Evolutionary conservation across 2,329 filamentous ascomycete genomes (phyloP), one percentile per base, ranked within the genome.

Genomic region (Bipolaris victoriae): DNA sequence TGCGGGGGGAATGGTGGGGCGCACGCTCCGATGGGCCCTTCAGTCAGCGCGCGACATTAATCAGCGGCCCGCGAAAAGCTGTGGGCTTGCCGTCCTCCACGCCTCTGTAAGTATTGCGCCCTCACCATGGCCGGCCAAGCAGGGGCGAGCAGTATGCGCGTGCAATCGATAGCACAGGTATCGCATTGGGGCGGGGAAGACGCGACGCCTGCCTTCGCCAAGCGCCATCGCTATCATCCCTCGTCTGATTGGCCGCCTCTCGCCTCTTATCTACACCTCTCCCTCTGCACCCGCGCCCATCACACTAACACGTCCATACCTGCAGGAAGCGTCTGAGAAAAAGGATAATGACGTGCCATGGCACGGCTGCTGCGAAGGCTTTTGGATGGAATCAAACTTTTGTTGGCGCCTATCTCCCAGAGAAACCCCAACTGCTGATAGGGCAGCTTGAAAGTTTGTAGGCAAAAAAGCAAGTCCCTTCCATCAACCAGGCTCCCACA

Each of bases 1-100:
- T 58, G 63, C 61, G 66, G 61, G 61, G 60, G 44, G 35, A 39
- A 48, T 50, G 66, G 63, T 61, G 65, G 68, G 65, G 58, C 58
- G 55, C 57, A 62, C 60, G 62, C 60, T 56, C 33, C 49, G 56
- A 65, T 56, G 29, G 29, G 57, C 33, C 49, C 50, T 52, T 46
- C 48, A 52, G 37, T 47, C 61, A 63, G 61, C 64, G 50, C 49
- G 40, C 49, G 40, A 49, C 62, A 64, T 68, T 64, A 68, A 67
- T 69, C 67, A 65, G 67, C 67, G 26, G 46, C 57, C 52, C 52
- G 59, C 52, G 55, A 49, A 35, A 43, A 18, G 29, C 41, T 54
- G 18, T 61, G 56, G 22, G 56, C 63, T 59, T 59, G 59, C 57
- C 58, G 49, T 65, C 58, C 49, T 66, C 52, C 48, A 56, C 57